A percentile compares a stretch with the other conserved stretches of the same genome.
Conservation (phyloP, 1,284 basidiomycete genomes). For the Termitomyces sp. region DNA sequence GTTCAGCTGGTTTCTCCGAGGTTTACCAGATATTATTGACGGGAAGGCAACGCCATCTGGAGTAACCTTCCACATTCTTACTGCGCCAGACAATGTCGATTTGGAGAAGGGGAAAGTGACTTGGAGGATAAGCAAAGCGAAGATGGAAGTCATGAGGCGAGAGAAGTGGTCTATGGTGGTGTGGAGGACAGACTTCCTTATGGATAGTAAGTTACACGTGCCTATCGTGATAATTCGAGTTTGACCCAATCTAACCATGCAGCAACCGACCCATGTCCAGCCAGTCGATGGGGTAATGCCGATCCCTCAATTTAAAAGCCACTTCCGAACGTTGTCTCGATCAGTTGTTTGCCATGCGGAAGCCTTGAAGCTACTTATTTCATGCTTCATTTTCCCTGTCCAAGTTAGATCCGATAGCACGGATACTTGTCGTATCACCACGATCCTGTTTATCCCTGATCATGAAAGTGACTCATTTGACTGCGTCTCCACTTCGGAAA, state of each 20-base stretch:
- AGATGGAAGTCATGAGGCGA: conserved; percentile 11
- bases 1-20: conserved; percentile 5
- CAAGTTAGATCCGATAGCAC: not conserved
- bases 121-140: conserved; percentile 16
- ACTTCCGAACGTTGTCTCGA: not conserved
- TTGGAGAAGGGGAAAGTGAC: conserved; percentile 8
- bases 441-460: not conserved
- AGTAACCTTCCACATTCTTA: conserved; percentile 14
- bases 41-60: conserved; percentile 1
- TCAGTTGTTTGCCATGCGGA: not conserved
- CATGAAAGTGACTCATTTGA: not conserved
- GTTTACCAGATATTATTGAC: conserved; percentile 2
- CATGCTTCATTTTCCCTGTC: not conserved
- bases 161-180: conserved; percentile 16
- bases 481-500: not conserved
- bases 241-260: not conserved
- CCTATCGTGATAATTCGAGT: not conserved
- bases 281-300: conserved; percentile 6
- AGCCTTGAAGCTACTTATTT: not conserved
- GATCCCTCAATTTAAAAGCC: not conserved
- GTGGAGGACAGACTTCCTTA: conserved; percentile 12
- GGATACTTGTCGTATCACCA: not conserved
- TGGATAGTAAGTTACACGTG: conserved; percentile 8
- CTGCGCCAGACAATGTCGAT: conserved; percentile 4
- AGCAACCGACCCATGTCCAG: conserved; percentile 7